phyloP scores from a whole-genome alignment of 2,329 filamentous ascomycete genomes.

The Sclerotiophoma versabilis region DNA sequence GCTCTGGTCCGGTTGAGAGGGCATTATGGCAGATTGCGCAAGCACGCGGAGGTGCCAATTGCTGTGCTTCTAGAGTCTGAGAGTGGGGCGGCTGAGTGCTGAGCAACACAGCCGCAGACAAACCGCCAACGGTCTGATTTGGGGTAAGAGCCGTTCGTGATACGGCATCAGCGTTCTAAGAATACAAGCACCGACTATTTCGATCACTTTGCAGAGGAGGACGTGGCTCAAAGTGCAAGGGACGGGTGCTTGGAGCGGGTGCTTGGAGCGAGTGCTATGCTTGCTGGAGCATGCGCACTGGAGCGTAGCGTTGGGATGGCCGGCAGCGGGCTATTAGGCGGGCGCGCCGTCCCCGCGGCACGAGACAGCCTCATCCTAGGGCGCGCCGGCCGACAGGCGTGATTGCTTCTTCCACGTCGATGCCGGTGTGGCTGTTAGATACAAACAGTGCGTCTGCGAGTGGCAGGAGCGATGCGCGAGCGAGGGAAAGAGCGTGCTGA shows the following conservation, averaged over 20 bases:
- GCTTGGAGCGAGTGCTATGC: no score
- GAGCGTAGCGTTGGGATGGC: not conserved
- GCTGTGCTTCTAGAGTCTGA: constrained; percentile 33
- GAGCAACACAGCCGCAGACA: constrained; percentile 45
- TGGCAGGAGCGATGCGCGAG: constrained; percentile 25
- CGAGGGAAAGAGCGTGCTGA: constrained; percentile 21
- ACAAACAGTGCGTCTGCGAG: constrained; percentile 27
- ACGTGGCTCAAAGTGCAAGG: constrained; percentile 19
- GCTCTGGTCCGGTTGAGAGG: constrained; percentile 5
- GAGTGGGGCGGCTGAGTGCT: constrained; percentile 34
- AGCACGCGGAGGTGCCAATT: constrained; percentile 25
- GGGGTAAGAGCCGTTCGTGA: constrained; percentile 34
- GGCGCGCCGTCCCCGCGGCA: constrained; percentile 6
- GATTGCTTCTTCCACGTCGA: constrained; percentile 26
- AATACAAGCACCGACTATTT: constrained; percentile 27
- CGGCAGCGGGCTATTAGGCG: constrained; percentile 3
- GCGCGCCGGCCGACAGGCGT: constrained; percentile 5
- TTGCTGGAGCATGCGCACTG: not conserved
- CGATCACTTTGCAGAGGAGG: constrained; percentile 22
- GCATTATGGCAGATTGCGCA: constrained; percentile 23
- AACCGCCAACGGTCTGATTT: constrained; percentile 30
- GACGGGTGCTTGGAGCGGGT: constrained; percentile 1
- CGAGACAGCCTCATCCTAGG: constrained; percentile 15
- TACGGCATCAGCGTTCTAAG: constrained; percentile 48
- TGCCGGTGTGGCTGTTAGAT: constrained; percentile 18